Conservation (phyloP, 106 monocot genomes). For the Allium sativum region DNA sequence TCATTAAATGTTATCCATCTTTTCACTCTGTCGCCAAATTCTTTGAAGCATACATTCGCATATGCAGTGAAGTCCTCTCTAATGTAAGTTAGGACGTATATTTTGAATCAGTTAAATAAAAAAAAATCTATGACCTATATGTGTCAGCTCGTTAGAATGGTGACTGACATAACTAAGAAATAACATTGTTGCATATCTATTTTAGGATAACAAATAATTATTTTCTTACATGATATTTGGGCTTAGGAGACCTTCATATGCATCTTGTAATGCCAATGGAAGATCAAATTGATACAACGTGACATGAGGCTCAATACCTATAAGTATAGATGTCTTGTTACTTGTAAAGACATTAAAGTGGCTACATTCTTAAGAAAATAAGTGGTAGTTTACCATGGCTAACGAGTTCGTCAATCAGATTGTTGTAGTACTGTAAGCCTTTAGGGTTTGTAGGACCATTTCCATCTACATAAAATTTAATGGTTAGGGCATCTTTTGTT, state of each 20-base stretch:
- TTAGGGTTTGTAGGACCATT: conserved; percentile 28
- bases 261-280: conserved; percentile 4
- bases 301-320: conserved; percentile 24
- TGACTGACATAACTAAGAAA: too few relatives aligned
- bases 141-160: too few relatives aligned
- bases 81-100: background rate
- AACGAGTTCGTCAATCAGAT: conserved; percentile 38
- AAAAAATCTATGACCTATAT: too few relatives aligned
- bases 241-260: conserved; percentile 4
- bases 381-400: conserved; percentile 11
- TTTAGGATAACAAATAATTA: too few relatives aligned
- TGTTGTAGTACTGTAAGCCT: conserved; percentile 31
- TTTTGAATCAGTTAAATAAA: too few relatives aligned
- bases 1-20: conserved; percentile 45
- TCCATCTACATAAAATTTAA: conserved; percentile 16
- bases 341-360: too few relatives aligned
- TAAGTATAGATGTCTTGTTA: background rate
- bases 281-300: conserved; percentile 12
- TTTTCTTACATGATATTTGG: conserved; percentile 1
- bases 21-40: conserved; percentile 52
- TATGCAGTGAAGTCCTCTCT: conserved; percentile 50
- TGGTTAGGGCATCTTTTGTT: background rate
- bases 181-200: too few relatives aligned
- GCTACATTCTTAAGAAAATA: too few relatives aligned
- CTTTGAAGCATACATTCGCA: conserved; percentile 46